Percentiles rank a stretch among this genome's conserved stretches.
Conservation (phyloP, 768 basidiomycete species). For the Tricholoma sp. region DNA sequence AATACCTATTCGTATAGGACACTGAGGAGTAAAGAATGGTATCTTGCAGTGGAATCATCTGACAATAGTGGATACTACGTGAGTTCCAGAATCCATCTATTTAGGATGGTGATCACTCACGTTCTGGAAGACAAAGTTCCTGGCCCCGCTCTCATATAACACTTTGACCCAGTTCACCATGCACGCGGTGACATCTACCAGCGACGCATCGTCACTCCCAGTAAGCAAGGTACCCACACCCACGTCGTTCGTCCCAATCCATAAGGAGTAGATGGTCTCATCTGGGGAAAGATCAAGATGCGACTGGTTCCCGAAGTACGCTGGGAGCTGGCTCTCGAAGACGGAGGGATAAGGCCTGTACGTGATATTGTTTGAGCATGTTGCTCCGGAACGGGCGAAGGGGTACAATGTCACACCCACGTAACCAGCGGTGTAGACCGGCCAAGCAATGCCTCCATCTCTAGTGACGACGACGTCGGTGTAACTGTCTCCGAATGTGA, state of each 20-base stretch:
- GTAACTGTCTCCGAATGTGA: slow-evolving; percentile 67
- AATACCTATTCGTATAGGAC: slow-evolving; percentile 46
- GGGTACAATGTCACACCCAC: slow-evolving; percentile 49
- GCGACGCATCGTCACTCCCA: slow-evolving; percentile 43
- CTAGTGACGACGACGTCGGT: slow-evolving; percentile 44
- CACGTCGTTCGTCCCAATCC: slow-evolving; percentile 68
- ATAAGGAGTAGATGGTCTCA: slow-evolving; percentile 58
- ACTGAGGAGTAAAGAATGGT: slow-evolving; percentile 41
- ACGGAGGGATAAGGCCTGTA: slow-evolving; percentile 53
- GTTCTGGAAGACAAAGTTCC: slow-evolving; percentile 68
- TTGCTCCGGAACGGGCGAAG: slow-evolving; percentile 58
- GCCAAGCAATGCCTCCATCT: slow-evolving; percentile 52
- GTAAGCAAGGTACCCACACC: slow-evolving; percentile 51
- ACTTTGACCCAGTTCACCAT: slow-evolving; percentile 56
- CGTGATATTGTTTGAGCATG: slow-evolving; percentile 61
- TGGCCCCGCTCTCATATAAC: slow-evolving; percentile 52
- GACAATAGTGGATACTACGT: neutral
- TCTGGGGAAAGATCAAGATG: slow-evolving; percentile 33
- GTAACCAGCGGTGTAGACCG: slow-evolving; percentile 53
- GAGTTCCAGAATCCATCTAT: neutral
- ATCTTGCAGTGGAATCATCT: slow-evolving; percentile 56
- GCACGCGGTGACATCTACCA: slow-evolving; percentile 55
- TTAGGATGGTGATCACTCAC: slow-evolving; percentile 29
- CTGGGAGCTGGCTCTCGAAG: slow-evolving; percentile 53
- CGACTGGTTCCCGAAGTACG: slow-evolving; percentile 43